Percentiles rank a stretch among this genome's conserved stretches.
These are phyloP conservation scores for Phytophthora pisi DNA, from an alignment of 352 stramenopile genomes.

Conservation along the genomic window DNA sequence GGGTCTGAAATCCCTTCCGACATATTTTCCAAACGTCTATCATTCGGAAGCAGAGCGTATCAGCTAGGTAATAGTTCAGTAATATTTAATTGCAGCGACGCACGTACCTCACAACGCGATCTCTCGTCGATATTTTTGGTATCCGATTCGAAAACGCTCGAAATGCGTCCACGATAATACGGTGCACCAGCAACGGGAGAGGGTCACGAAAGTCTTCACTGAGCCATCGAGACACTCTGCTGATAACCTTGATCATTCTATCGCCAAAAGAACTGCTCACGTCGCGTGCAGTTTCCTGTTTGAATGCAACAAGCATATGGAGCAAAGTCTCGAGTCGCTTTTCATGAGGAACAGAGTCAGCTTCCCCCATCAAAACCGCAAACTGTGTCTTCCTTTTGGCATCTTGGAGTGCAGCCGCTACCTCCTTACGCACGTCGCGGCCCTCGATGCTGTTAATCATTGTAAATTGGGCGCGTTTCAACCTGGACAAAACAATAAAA, in stretches of 20 bases:
- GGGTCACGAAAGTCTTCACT: background rate
- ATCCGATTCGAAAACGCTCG: background rate
- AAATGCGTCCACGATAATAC: background rate
- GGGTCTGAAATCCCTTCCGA: too few species aligned
- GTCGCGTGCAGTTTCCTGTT: background rate
- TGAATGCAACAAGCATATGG: background rate
- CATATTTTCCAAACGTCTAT: background rate
- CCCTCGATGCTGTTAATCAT: too few species aligned
- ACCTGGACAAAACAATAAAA: too few species aligned
- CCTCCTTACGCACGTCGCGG: too few species aligned
- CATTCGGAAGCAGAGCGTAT: background rate
- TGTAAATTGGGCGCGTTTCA: too few species aligned
- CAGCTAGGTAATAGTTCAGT: background rate
- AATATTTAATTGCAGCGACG: background rate
- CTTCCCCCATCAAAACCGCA: background rate
- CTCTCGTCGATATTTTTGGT: background rate
- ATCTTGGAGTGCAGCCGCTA: too few species aligned
- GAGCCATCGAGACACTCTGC: background rate
- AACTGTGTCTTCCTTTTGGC: background rate
- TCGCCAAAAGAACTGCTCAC: background rate
- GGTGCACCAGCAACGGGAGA: background rate
- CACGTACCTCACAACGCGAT: background rate
- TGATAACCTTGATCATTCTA: background rate
- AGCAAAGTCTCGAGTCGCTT: background rate
- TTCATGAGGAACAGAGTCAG: background rate